Evolutionary conservation across 2,329 filamentous ascomycete genomes (phyloP), one percentile per base, ranked within the genome.

Genomic region (Pestalotiopsis fici): DNA sequence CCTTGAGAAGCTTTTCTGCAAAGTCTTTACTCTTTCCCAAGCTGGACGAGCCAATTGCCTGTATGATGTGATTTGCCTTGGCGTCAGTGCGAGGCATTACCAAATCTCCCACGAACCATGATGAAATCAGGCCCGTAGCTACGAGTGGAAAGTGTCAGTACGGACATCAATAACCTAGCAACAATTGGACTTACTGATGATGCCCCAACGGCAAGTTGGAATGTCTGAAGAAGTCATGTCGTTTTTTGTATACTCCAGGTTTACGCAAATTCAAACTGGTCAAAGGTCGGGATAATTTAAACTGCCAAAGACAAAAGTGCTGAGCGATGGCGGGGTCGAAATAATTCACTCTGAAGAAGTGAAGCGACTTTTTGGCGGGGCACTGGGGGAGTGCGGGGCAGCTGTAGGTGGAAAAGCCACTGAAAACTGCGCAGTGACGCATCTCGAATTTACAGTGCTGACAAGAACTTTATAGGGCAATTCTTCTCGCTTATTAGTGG

Each of bases 61-160:
- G 78, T 47, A 84, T 79, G 4, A 80, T 72, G 65, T 84, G 82
- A 5, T 74, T 78, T 31, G 79, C 80, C 63, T 78, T 75, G 1
- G 78, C 76, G 43, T 79, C 74, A 3, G 73, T 28, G 15, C 82
- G 76, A 6, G 76, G 67, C n/a, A 82, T 71, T 9, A 79, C 67
- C 3, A 85, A 73, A 68, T 85, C 82, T 4, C 72, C 70, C 0
- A 83, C 80, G 69, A 84, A 84, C 81, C 81, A 84, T 13, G 78
- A 80, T 1, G 81, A 81, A 61, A 85, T 83, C 59, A 80, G 72
- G 18, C 83, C 83, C 1, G 81, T 83, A 50, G 78, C 63, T 65
- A 18, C 80, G 67, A 47, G 7, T 55, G 6, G 3, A 15, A 31
- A 21, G 54, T 65, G 13, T 64, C 56, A 18, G 39, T 21, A 15